Evolutionary conservation across 441 rosid species (phyloP), one percentile per base, ranked within the genome.

Genomic region (Raphanus hybrid): DNA sequence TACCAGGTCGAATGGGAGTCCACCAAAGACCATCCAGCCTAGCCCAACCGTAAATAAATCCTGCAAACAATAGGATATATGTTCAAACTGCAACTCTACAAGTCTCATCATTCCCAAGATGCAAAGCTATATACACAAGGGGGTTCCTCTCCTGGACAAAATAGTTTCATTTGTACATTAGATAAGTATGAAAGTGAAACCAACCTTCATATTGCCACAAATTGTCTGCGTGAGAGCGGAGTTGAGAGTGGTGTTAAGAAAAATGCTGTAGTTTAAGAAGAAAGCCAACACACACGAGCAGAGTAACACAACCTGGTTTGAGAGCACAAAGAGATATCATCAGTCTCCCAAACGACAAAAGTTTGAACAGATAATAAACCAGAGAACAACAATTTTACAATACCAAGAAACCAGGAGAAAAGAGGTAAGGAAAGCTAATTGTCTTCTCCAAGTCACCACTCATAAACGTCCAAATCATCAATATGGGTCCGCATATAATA

Each of bases 1-100:
- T 85, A 96, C 99, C 75, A 86, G 5, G 82, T 96, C 99, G 70
- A 93, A 96, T 14, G 97, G 98, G 73, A 96, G 98, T 71, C 99
- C 99, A 3, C 97, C 97, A 67, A 96, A 96, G 75, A 96, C 78
- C 16, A 82, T 29, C 99, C 99, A 93, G 64, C 99, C 99, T 62
- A 96, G 85, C 75, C 88, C 96, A 77, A 96, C 90, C 16, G 99
- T 96, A 74, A 93, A 29, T 29, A 29, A 29, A 29, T 29, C 34
- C 34, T 29, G 34, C 88, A 35, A 29, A 7, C 41, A 8, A 35
- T 35, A 8, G 9, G 7, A 8, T 35, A 35, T 0, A 35, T 35
- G 41, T 7, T 35, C 41, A 35, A 8, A 35, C 6, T 35, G 41
- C 41, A 35, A 35, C 41, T 35, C 34, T 29, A 29, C 34, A 29